Evolutionary conservation across 2,329 filamentous ascomycete species (phyloP).

Genomic region (Pyricularia sp.): DNA sequence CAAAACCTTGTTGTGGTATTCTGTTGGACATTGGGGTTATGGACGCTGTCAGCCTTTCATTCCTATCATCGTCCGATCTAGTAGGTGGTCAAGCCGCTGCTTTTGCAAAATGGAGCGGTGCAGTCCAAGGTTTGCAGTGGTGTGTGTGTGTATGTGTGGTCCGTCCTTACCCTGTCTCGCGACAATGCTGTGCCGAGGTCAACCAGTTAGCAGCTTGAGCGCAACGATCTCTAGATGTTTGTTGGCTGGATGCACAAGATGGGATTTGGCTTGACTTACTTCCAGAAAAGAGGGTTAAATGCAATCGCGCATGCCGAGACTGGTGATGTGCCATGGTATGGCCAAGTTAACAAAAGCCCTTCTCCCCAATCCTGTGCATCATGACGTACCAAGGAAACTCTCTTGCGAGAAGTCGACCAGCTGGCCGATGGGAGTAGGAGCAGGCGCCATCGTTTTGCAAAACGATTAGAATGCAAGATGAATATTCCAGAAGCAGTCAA

Average conservation of each 20-base stretch:
- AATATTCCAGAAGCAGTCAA: background rate
- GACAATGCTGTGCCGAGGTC: constrained; percentile 52
- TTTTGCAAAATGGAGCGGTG: background rate
- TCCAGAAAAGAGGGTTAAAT: constrained; percentile 99
- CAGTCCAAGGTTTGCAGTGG: background rate
- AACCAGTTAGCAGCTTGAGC: constrained; percentile 2
- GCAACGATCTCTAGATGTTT: background rate
- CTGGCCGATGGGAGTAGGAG: constrained; percentile 5
- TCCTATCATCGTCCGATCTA: background rate
- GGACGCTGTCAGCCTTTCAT: background rate
- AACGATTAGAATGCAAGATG: background rate
- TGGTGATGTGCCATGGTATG: constrained; percentile 25
- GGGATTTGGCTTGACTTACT: constrained; percentile 50
- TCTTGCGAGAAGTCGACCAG: constrained; percentile 57
- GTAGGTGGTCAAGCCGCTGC: background rate
- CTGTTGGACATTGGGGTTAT: constrained; percentile 31
- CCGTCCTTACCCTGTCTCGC: constrained; percentile 61
- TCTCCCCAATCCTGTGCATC: constrained; percentile 1
- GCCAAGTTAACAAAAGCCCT: background rate
- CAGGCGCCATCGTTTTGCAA: background rate
- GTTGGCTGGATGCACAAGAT: background rate
- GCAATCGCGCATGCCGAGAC: constrained; percentile 74
- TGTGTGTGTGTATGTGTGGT: background rate
- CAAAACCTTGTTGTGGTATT: constrained; percentile 85
- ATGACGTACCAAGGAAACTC: constrained; percentile 53